These are phyloP conservation scores for Penicillium sp. DNA, from an alignment of 2,329 filamentous ascomycete species.

Conservation along the genomic window DNA sequence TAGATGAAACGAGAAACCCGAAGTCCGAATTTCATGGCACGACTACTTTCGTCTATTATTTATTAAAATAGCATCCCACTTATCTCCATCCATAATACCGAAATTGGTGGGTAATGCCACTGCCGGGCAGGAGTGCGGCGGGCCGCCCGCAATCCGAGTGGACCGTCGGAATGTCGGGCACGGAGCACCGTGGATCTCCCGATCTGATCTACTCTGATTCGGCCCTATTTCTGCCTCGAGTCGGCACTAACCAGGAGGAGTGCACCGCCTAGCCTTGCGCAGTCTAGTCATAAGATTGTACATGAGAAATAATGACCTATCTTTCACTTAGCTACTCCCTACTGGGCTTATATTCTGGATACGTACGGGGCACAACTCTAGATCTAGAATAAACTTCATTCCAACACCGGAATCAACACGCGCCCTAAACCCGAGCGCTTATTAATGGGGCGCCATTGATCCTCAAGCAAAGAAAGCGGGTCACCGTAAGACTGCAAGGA, in stretches of 20 bases:
- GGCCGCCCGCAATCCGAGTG: background rate
- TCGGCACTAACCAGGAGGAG: background rate
- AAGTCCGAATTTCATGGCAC: background rate
- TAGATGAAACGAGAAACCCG: too few species aligned
- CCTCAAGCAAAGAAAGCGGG: background rate
- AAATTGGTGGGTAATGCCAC: background rate
- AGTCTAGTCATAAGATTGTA: background rate
- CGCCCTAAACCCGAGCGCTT: background rate
- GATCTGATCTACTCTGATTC: background rate
- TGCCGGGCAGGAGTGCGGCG: background rate
- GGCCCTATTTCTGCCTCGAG: background rate
- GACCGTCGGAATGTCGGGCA: background rate
- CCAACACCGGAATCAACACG: background rate
- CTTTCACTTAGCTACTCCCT: background rate
- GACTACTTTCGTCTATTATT: background rate
- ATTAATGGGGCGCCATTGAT: background rate
- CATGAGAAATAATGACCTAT: background rate
- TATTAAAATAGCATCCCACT: background rate
- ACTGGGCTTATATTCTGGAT: background rate
- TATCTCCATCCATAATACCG: background rate
- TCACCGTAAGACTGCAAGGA: background rate
- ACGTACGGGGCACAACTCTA: background rate
- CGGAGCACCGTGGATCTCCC: background rate
- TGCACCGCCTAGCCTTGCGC: background rate
- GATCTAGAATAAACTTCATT: background rate